Percentiles rank a stretch among this genome's conserved stretches.
Evolutionary conservation across 306 rosid genomes (phyloP).

Genomic region (Inga leiocalycina): DNA sequence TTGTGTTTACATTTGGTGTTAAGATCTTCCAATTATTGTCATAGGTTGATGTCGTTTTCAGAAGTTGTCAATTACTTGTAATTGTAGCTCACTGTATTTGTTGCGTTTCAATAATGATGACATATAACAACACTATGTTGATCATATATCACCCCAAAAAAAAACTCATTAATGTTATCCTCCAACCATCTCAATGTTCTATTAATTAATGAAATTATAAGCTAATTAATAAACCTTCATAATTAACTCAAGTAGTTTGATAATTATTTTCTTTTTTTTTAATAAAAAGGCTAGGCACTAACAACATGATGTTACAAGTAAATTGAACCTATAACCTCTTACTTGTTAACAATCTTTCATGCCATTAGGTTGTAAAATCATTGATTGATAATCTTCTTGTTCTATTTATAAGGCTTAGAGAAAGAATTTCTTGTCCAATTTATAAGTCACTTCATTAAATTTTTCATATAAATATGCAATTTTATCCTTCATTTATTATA

Average conservation of each 20-base stretch:
- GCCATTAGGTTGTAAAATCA: too few species aligned
- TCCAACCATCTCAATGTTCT: not conserved
- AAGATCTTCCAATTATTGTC: not conserved
- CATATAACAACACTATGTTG: not conserved
- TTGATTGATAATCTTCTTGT: too few species aligned
- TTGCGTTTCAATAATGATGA: constrained; percentile 3
- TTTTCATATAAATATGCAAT: too few species aligned
- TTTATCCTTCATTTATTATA: too few species aligned
- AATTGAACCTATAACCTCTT: too few species aligned
- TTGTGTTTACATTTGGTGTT: not conserved
- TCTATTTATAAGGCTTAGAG: too few species aligned
- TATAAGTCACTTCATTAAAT: too few species aligned
- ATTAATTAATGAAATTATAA: not conserved
- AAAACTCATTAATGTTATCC: not conserved
- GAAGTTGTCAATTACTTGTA: not conserved
- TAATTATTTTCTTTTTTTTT: too few species aligned
- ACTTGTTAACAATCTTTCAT: too few species aligned
- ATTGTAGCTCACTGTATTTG: not conserved
- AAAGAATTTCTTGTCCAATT: too few species aligned
- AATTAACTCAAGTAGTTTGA: not conserved
- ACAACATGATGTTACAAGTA: too few species aligned
- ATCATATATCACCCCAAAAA: not conserved
- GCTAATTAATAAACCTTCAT: not conserved
- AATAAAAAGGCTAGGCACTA: too few species aligned
- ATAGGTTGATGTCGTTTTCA: constrained; percentile 9